Evolutionary conservation across 2,329 filamentous ascomycete genomes (phyloP).

Genomic region (Hirsutella thompsonii): DNA sequence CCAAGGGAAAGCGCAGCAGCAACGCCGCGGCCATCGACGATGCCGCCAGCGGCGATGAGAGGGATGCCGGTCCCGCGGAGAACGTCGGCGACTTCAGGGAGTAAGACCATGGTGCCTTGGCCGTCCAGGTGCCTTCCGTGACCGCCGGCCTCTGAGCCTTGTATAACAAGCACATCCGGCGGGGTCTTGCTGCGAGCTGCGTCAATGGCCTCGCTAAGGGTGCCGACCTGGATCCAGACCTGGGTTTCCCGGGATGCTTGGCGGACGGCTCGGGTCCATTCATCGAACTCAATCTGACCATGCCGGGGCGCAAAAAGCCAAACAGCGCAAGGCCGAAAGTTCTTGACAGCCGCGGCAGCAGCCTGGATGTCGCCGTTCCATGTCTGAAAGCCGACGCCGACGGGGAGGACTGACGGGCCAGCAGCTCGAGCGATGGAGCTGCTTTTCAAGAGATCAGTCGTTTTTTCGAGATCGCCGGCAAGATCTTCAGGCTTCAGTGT

Average conservation of each 20-base stretch:
- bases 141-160: constrained; percentile 40
- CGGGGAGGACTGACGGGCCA: constrained; percentile 17
- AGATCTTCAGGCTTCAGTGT: constrained; percentile 19
- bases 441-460: constrained; percentile 8
- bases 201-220: constrained; percentile 31
- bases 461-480: constrained; percentile 16
- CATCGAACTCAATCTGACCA: constrained; percentile 22
- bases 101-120: constrained; percentile 28
- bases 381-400: constrained; percentile 33
- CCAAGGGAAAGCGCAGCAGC: constrained; percentile 37
- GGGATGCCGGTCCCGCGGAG: constrained; percentile 21
- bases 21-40: constrained; percentile 36
- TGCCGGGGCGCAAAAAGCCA: constrained; percentile 33
- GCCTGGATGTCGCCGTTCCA: constrained; percentile 27
- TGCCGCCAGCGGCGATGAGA: constrained; percentile 38
- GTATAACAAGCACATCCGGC: constrained; percentile 38
- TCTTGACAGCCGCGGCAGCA: constrained; percentile 15
- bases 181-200: constrained; percentile 17
- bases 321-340: constrained; percentile 21
- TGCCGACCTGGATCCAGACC: constrained; percentile 41
- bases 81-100: constrained; percentile 36
- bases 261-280: constrained; percentile 32
- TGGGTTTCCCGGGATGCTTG: constrained; percentile 24
- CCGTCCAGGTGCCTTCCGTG: constrained; percentile 34
- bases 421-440: background rate